Percentiles rank a stretch among this genome's conserved stretches.
These are phyloP conservation scores for Cladophialophora exuberans DNA, from an alignment of 2,329 filamentous ascomycete genomes.

Conservation along the genomic window DNA sequence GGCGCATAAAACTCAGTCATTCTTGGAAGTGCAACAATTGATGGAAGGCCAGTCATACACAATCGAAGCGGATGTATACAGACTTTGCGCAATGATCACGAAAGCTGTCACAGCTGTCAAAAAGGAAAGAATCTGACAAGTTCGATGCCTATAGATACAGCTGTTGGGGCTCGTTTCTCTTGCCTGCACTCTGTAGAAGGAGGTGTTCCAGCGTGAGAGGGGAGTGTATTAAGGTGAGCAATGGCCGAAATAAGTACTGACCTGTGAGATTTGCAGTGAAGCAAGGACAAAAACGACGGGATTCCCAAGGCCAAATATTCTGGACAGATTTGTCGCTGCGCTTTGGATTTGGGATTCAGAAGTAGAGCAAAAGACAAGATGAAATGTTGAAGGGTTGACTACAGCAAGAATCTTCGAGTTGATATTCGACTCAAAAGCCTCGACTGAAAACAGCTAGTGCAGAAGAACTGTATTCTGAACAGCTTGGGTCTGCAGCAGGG, in stretches of 20 bases:
- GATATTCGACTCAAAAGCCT: conserved; percentile 21
- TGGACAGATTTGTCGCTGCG: conserved; percentile 6
- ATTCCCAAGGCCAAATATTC: background rate
- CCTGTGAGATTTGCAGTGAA: background rate
- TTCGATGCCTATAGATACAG: conserved; percentile 8
- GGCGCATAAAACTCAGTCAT: conserved; percentile 48
- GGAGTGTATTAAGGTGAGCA: background rate
- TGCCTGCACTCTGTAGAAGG: too few species aligned
- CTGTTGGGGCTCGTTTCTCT: background rate
- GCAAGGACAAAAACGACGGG: too few species aligned
- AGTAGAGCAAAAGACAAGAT: conserved; percentile 20
- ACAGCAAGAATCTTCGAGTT: conserved; percentile 22
- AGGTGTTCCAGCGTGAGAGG: too few species aligned
- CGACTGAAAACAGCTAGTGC: background rate
- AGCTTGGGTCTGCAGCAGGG: background rate
- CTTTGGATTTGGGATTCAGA: conserved; percentile 15
- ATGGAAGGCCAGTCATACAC: conserved; percentile 24
- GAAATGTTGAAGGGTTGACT: conserved; percentile 16
- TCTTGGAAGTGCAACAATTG: conserved; percentile 26
- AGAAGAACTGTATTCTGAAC: conserved; percentile 6
- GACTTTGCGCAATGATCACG: conserved; percentile 8
- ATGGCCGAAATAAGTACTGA: background rate
- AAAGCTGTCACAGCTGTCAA: conserved; percentile 28
- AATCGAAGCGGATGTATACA: conserved; percentile 22
- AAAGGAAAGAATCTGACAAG: conserved; percentile 23